Evolutionary conservation across 768 basidiomycete species (phyloP), one percentile per base, ranked within the genome.

Genomic region (Lactifluus echinatus): DNA sequence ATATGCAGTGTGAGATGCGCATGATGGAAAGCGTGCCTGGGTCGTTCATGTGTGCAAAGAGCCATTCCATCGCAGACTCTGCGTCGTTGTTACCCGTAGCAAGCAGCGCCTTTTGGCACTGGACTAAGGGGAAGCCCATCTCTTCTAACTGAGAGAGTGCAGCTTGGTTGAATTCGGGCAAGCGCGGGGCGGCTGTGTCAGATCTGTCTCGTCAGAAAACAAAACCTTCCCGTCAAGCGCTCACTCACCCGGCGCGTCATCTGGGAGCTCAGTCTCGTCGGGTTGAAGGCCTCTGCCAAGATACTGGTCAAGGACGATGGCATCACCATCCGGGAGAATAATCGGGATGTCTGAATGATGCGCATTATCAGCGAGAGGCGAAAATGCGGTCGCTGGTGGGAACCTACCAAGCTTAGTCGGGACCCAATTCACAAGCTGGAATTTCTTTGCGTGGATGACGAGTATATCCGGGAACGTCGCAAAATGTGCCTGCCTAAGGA

Each of bases 351-450:
- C 95, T 93, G 19, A 11, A 63, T 17, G 7, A 56, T 23, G 19
- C 21, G 2, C 4, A 3, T 19, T 23, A 29, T 66, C 8, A 55
- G 28, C 37, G 51, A 17, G 37, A 10, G 15, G 45, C 31, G 29
- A 31, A 21, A 15, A 17, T 19, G 40, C 23, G 33, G 10, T 21
- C 14, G 10, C 34, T 8, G 12, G 7, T 8, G 36, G 3, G 15
- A 31, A 42, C 82, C 17, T 60, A 92, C 93, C 91, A 28, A 98
- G 77, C 71, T 99, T 99, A 3, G 86, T 79, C 0, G 96, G 96
- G 1, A 99, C 91, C 96, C 96, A 98, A 63, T 93, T 92, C 40
- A 93, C 86, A 4, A 95, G 79, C 70, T 93, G 89, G 74, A 96
- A 97, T 65, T 95, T 95, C 67, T 89, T 90, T 42, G 92, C 85